These are phyloP conservation scores for Ilyonectria mors-panacis DNA, from an alignment of 2,329 filamentous ascomycete genomes.

Conservation along the genomic window DNA sequence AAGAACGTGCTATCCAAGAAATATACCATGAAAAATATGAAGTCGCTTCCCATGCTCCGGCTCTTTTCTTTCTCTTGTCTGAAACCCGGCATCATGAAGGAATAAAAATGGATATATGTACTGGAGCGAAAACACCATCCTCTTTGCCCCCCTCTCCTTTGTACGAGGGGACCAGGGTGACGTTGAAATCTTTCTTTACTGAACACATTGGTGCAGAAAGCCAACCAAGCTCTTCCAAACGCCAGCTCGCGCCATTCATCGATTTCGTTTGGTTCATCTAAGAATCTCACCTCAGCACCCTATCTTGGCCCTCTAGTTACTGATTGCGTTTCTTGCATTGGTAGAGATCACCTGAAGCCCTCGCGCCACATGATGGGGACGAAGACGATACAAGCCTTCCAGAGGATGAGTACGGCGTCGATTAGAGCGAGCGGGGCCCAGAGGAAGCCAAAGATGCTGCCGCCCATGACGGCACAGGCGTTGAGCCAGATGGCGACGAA, in stretches of 20 bases:
- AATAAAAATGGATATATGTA: constrained; percentile 24
- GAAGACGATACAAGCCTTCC: constrained; percentile 86
- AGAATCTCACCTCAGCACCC: background rate
- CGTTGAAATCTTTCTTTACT: constrained; percentile 14
- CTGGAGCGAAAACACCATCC: constrained; percentile 15
- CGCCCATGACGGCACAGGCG: constrained; percentile 56
- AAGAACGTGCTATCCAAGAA: constrained; percentile 16
- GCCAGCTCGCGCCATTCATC: constrained; percentile 40
- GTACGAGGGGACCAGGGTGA: background rate
- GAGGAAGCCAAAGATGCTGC: constrained; percentile 57
- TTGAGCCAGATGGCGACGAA: constrained; percentile 86
- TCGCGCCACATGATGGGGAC: constrained; percentile 85
- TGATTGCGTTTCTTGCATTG: background rate
- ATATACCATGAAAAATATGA: constrained; percentile 21
- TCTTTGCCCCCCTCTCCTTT: background rate
- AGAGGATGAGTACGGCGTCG: constrained; percentile 79
- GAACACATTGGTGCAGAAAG: constrained; percentile 28
- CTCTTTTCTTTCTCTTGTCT: constrained; percentile 13
- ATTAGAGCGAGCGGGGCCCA: constrained; percentile 73
- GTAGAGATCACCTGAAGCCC: constrained; percentile 52
- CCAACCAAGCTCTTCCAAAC: constrained; percentile 41
- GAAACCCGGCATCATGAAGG: constrained; percentile 25
- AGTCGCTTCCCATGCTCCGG: constrained; percentile 21
- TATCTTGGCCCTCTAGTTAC: background rate
- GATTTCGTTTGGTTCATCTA: constrained; percentile 14